Base-by-base conservation (phyloP, 208 protist species). In the Spongospora subterranea region DNA sequence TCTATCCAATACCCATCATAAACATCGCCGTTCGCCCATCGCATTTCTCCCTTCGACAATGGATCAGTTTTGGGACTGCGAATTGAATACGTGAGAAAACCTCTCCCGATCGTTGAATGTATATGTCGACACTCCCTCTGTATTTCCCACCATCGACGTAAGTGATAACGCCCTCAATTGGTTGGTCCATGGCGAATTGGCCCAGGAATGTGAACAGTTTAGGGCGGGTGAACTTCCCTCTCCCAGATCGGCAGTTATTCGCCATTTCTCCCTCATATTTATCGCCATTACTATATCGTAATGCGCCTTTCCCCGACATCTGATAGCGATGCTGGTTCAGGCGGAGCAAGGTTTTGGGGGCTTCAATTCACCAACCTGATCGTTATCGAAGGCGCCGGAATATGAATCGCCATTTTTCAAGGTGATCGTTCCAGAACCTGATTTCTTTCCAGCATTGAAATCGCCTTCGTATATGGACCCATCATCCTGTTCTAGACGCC, bases 1-100 rank as follows among this genome's bases (percentile, higher is more conserved):
- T 92, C 43, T 13, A 82, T 43, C 46, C 92, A 94, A 29, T 93
- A 65, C 0, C 93, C 93, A 6, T 93, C 77, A 65, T 94, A 94
- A 24, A 45, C 17, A 35, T 91, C 54, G 54, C 54, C 54, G 54
- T 65, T 65, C 54, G 54, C 54, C 29, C 20, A 65, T 29, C 29
- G 17, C 54, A 65, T 17, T 65, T 32, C 54, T 17, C 54, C 54
- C 29, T 65, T 65, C 54, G 54, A 65, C 54, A 29, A 65, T 32
- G 20, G 54, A 65, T 29, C 54, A 17, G 20, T 65, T 29, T 17
- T 65, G 29, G 54, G 54, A 32, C 54, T 17, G 20, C 54, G 54
- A 29, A 32, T 29, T 29, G 17, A 17, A 17, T 32, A 29, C 54
- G 54, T 29, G 29, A 32, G 54, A 65, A 17, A 29, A 17, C 54